phyloP scores from a whole-genome alignment of 352 stramenopile genomes.

The Pythium aristosporum region DNA sequence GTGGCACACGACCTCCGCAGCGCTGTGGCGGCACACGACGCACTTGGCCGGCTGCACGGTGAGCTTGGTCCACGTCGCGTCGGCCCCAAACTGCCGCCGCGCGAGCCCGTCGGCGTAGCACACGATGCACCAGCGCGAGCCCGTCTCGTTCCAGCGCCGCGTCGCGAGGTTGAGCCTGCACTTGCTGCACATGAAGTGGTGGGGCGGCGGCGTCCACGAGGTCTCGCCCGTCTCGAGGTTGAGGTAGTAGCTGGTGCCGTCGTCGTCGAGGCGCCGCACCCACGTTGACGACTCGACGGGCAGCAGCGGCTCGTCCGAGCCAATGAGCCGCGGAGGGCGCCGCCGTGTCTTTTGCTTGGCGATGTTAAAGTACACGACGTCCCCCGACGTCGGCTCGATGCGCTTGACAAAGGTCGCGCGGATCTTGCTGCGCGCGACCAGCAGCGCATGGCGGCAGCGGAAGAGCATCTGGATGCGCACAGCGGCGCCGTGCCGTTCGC shows the following conservation, averaged over 20 bases:
- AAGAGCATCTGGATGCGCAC: constrained; percentile 69
- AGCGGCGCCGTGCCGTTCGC: constrained; percentile 37
- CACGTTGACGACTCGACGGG: constrained; percentile 63
- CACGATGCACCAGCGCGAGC: constrained; percentile 54
- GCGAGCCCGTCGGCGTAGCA: constrained; percentile 46
- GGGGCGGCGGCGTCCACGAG: constrained; percentile 44
- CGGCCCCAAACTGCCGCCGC: constrained; percentile 12
- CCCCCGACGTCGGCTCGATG: constrained; percentile 50
- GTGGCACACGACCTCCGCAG: constrained; percentile 47
- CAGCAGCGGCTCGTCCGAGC: constrained; percentile 48
- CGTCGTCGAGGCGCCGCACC: constrained; percentile 50
- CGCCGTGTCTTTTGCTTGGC: constrained; percentile 34
- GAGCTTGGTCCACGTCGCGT: constrained; percentile 57
- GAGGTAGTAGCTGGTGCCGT: constrained; percentile 52
- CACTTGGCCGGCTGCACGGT: constrained; percentile 52
- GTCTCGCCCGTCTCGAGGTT: constrained; percentile 40
- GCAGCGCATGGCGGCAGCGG: constrained; percentile 45
- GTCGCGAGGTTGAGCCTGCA: constrained; percentile 61
- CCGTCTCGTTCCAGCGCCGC: constrained; percentile 42
- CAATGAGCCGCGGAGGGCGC: constrained; percentile 44
- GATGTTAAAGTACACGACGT: constrained; percentile 68
- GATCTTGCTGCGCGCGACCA: constrained; percentile 46
- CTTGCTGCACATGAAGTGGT: constrained; percentile 53
- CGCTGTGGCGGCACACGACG: constrained; percentile 52
- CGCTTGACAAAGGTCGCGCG: constrained; percentile 57